A percentile compares a stretch with the other conserved stretches of the same genome.
Evolutionary conservation across 2,329 filamentous ascomycete species (phyloP).

Genomic region (Pleoardoris graminearum): DNA sequence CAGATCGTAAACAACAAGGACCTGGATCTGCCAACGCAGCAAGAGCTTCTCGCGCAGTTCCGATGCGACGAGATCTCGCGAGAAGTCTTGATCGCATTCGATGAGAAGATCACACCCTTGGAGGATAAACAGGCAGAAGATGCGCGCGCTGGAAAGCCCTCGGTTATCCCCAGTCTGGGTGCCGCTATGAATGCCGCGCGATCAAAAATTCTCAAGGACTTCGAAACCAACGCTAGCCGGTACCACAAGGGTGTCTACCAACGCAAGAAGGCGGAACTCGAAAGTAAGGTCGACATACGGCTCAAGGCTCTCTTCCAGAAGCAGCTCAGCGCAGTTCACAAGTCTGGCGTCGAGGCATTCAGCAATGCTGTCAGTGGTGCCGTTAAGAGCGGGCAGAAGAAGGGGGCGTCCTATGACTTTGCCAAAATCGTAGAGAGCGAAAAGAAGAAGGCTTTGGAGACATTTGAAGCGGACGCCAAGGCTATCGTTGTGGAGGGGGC

Average conservation of each 20-base stretch:
- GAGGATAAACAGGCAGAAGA: slow-evolving; percentile 84
- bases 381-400: slow-evolving; percentile 92
- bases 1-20: slow-evolving; percentile 99
- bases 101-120: slow-evolving; percentile 76
- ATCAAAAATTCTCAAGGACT: slow-evolving; percentile 74
- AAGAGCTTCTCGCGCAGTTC: slow-evolving; percentile 95
- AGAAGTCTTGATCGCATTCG: slow-evolving; percentile 83
- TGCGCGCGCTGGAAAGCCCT: slow-evolving; percentile 69
- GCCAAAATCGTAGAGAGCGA: slow-evolving; percentile 87
- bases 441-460: slow-evolving; percentile 73
- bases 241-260: slow-evolving; percentile 97
- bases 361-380: slow-evolving; percentile 82
- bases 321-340: slow-evolving; percentile 88
- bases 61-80: slow-evolving; percentile 94
- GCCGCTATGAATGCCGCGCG: slow-evolving; percentile 72
- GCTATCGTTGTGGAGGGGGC: slow-evolving; percentile 77
- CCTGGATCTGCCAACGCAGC: slow-evolving; percentile 91
- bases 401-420: slow-evolving; percentile 89
- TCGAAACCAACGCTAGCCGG: slow-evolving; percentile 85
- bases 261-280: slow-evolving; percentile 82
- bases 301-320: slow-evolving; percentile 85
- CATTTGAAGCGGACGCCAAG: slow-evolving; percentile 76
- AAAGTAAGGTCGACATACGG: slow-evolving; percentile 82
- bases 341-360: slow-evolving; percentile 80
- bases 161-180: slow-evolving; percentile 76